These are phyloP conservation scores for Talaromyces rugulosus DNA, from an alignment of 2,329 filamentous ascomycete genomes.

Conservation along the genomic window DNA sequence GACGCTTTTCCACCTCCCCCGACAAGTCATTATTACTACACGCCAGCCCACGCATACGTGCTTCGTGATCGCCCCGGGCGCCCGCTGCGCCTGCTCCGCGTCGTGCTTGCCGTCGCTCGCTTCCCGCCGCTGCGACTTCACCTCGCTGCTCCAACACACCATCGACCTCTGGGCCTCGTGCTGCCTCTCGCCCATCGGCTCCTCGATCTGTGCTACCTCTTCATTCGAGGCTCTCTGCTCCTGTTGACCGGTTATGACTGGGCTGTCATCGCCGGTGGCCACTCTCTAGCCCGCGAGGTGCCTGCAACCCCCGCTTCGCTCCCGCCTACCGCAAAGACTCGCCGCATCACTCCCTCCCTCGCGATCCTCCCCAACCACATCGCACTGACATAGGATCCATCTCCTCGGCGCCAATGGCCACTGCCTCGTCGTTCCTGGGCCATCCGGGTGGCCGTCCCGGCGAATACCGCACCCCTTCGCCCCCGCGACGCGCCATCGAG, in stretches of 20 bases:
- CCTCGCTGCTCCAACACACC: constrained; percentile 4
- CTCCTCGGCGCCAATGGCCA: constrained; percentile 29
- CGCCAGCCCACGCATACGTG: neutral
- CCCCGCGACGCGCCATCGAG: constrained; percentile 44
- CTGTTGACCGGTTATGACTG: constrained; percentile 37
- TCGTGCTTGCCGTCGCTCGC: constrained; percentile 12
- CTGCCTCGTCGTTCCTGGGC: constrained; percentile 35
- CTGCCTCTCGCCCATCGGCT: neutral
- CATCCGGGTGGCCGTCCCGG: constrained; percentile 34
- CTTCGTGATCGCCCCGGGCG: neutral
- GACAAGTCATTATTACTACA: neutral
- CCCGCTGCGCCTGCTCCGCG: constrained; percentile 9
- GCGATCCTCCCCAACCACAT: constrained; percentile 16
- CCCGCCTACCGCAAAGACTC: constrained; percentile 31
- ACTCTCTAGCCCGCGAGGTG: constrained; percentile 38
- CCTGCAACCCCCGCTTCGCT: constrained; percentile 37
- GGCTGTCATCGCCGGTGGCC: constrained; percentile 32
- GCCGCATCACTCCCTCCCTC: constrained; percentile 10
- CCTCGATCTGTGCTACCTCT: neutral
- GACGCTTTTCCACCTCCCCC: neutral
- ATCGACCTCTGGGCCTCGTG: constrained; percentile 4
- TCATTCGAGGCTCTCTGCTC: neutral
- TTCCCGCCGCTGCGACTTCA: constrained; percentile 9
- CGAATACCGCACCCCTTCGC: constrained; percentile 44
- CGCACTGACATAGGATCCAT: constrained; percentile 16